Conservation (phyloP, 148 eudicot species). For the Rhododendron williamsianum region DNA sequence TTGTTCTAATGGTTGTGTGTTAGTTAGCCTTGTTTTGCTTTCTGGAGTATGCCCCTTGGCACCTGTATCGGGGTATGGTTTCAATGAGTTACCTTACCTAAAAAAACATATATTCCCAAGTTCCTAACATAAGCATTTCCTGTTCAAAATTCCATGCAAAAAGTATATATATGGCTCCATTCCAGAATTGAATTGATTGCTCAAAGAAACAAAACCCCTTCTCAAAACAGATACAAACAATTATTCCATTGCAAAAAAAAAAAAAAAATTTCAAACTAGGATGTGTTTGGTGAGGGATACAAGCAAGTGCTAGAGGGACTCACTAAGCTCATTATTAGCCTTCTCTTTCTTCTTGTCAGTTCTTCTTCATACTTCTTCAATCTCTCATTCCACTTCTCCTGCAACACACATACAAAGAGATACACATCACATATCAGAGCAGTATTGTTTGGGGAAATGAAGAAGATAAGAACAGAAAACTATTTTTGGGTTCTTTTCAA, state of each 20-base stretch:
- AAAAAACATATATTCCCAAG: too few relatives aligned
- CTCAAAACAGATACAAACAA: neutral
- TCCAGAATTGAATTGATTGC: neutral
- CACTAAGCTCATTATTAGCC: conserved; percentile 18
- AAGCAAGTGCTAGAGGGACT: conserved; percentile 4
- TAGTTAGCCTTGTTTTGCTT: neutral
- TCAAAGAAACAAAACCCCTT: conserved; percentile 7
- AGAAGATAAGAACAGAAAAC: neutral
- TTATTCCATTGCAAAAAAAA: neutral
- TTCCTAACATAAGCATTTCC: neutral
- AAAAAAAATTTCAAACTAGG: neutral
- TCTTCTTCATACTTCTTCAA: conserved; percentile 48
- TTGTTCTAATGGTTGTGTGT: neutral
- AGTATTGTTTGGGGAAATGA: neutral
- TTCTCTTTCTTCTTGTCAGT: conserved; percentile 23
- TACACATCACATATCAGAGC: neutral
- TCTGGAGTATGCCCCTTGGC: neutral
- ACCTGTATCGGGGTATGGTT: neutral
- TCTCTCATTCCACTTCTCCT: conserved; percentile 51
- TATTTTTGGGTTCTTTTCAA: neutral
- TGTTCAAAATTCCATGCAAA: neutral
- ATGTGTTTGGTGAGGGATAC: neutral
- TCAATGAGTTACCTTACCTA: neutral
- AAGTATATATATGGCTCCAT: neutral
- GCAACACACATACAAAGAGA: conserved; percentile 5